These are phyloP conservation scores for Alternaria longipes DNA, from an alignment of 2,329 filamentous ascomycete genomes.

Conservation along the genomic window DNA sequence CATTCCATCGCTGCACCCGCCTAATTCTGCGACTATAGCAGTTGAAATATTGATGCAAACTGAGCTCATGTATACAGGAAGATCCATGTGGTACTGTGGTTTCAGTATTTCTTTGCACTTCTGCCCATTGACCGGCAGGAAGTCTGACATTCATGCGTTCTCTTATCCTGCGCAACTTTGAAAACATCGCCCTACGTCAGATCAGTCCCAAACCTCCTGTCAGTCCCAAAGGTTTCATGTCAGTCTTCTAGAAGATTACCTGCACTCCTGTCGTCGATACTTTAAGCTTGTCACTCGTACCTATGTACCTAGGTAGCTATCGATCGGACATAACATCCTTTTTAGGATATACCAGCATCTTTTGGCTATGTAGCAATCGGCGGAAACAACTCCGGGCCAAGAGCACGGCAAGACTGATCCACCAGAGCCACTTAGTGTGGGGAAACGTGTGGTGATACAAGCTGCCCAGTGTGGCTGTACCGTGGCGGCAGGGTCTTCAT, in stretches of 20 bases:
- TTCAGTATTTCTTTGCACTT: constrained; percentile 31
- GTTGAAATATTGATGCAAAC: constrained; percentile 22
- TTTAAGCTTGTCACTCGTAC: constrained; percentile 26
- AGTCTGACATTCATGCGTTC: constrained; percentile 40
- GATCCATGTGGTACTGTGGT: constrained; percentile 28
- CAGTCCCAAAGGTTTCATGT: constrained; percentile 43
- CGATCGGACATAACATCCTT: constrained; percentile 27
- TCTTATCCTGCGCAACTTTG: constrained; percentile 29
- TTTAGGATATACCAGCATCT: constrained; percentile 21
- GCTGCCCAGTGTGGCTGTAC: constrained; percentile 28
- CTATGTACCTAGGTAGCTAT: constrained; percentile 19
- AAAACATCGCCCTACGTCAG: constrained; percentile 28
- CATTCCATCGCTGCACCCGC: constrained; percentile 7
- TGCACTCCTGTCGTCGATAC: constrained; percentile 26
- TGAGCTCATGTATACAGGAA: constrained; percentile 15
- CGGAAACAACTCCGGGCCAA: constrained; percentile 11
- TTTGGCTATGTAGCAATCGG: constrained; percentile 24
- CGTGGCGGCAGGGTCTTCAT: constrained; percentile 22
- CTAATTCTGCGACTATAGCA: constrained; percentile 8
- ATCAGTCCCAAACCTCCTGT: constrained; percentile 30
- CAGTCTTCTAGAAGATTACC: constrained; percentile 41
- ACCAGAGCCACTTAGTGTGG: constrained; percentile 27
- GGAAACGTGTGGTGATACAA: constrained; percentile 34
- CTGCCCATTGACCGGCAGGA: constrained; percentile 20
- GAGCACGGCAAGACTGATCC: constrained; percentile 15